Evolutionary conservation across 2,329 filamentous ascomycete species (phyloP), one percentile per base, ranked within the genome.

Genomic region (Endothia cerciana): DNA sequence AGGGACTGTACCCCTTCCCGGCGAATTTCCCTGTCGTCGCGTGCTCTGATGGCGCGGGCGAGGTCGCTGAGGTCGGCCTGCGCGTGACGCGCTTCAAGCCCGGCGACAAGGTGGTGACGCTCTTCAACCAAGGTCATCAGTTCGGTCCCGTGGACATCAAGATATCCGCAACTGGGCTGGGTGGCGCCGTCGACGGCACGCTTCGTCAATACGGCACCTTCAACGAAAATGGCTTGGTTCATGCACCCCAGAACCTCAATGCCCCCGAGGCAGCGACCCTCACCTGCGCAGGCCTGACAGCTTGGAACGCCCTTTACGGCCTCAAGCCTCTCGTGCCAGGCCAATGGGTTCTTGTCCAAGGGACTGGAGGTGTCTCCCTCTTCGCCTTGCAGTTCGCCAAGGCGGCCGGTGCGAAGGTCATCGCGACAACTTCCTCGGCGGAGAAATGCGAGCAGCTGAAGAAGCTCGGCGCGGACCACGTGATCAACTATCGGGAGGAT

Each of bases 131-230:
- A 72, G 78, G 75, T 63, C 83, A 86, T 70, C 77, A 84, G 64
- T 79, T 74, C 66, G 84, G 83, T 1, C 68, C 77, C 33, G 67
- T 82, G n/a, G 75, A 75, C 41, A 15, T 64, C 1, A 67, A 69
- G 1, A 78, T 76, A 33, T 65, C 78, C 5, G 63, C 67, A 0
- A 87, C 87, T 0, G 89, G 89, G 2, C 83, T 93, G 1, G 91
- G 91, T 63, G 91, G 90, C 59, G 81, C 81, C 13, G 64, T 90
- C 1, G 86, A 93, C 71, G 92, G 92, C 65, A 85, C 84, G 0
- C 82, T 94, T 33, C 85, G 90, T 55, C 81, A 90, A 70, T 88
- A 90, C 70, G 90, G 80, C 66, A 84, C 87, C 13, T 93, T 91
- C 74, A 82, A 86, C 66, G 88, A 93, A 78, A 84, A 76, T 28